Evolutionary conservation across 768 basidiomycete species (phyloP), one percentile per base, ranked within the genome.

Genomic region (Leccinum boreale): DNA sequence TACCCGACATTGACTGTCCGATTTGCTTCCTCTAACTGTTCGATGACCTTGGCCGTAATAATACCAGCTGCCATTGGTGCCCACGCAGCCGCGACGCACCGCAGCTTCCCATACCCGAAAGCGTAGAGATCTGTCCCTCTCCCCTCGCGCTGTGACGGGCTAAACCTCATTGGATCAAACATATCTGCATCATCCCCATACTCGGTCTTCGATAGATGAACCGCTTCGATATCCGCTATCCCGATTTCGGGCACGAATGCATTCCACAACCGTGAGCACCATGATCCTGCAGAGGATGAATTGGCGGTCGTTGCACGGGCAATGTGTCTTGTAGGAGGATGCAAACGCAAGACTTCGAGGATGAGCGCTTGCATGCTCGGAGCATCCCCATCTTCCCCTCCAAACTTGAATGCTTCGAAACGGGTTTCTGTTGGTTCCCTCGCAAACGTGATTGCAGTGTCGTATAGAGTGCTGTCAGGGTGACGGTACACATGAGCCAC

Each of bases 11-110:
- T 52, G 75, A 65, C 39, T 9, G 21, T 54, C 65, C 52, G 70
- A 1, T 60, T 49, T 0, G 56, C 58, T 0, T 64, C 70, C 5
- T 73, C 66, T 9, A 78, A 49, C 17, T 69, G 65, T 6, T 70
- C 63, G 0, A 83, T 58, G 0, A 83, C 59, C 4, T 76, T 76
- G 2, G 75, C 82, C 5, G 74, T 73, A 4, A 86, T 76, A 0
- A 84, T 53, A 0, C 72, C 84, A 1, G 78, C 81, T 0, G 82
- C 83, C 65, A 80, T 75, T 0, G 85, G 85, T 2, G 85, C 85
- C 83, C 84, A 85, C 0, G 66, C 66, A 5, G 69, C 66, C 0
- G 83, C 85, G 1, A 81, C 65, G 49, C 52, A 85, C 61, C 11
- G 70, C 65, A 71, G 11, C 7, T 21, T 52, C 4, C 26, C 84